phyloP scores from a whole-genome alignment of 371 early-diverging fungal species.

The Funneliformis caledonium region DNA sequence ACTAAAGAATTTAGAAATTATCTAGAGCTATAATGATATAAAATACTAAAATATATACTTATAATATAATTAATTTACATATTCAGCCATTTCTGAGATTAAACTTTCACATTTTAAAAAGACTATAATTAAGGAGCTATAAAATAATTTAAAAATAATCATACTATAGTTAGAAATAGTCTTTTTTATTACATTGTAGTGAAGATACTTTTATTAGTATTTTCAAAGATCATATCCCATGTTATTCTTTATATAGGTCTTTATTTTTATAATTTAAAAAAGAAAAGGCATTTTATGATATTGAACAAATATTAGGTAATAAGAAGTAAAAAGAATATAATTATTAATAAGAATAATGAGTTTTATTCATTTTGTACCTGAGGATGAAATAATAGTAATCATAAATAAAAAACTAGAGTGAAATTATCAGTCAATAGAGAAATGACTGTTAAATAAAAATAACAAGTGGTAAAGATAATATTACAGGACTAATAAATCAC shows the following conservation, averaged over 20 bases:
- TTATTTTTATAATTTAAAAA: conserved; percentile 2
- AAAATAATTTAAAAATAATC: conserved; percentile 9
- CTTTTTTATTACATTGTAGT: conserved; percentile 15
- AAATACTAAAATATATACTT: background rate
- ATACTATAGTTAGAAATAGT: background rate
- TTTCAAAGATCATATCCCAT: background rate
- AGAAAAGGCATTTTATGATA: background rate
- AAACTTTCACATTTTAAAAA: conserved; percentile 8
- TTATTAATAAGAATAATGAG: too few species aligned
- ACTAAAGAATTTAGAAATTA: background rate
- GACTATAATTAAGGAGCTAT: conserved; percentile 2
- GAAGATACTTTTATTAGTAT: background rate
- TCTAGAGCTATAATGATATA: background rate
- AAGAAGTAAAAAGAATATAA: background rate
- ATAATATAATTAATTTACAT: background rate
- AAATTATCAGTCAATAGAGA: too few species aligned
- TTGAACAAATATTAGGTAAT: conserved; percentile 3
- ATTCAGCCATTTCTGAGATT: background rate
- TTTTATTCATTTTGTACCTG: background rate
- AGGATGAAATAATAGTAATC: background rate
- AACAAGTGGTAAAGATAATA: too few species aligned
- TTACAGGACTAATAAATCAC: too few species aligned
- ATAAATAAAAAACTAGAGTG: too few species aligned
- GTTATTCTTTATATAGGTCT: background rate
- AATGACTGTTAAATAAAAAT: too few species aligned